A percentile compares a stretch with the other conserved stretches of the same genome.
phyloP scores from a whole-genome alignment of 2,329 filamentous ascomycete genomes.

The Keithomyces neogunnii region DNA sequence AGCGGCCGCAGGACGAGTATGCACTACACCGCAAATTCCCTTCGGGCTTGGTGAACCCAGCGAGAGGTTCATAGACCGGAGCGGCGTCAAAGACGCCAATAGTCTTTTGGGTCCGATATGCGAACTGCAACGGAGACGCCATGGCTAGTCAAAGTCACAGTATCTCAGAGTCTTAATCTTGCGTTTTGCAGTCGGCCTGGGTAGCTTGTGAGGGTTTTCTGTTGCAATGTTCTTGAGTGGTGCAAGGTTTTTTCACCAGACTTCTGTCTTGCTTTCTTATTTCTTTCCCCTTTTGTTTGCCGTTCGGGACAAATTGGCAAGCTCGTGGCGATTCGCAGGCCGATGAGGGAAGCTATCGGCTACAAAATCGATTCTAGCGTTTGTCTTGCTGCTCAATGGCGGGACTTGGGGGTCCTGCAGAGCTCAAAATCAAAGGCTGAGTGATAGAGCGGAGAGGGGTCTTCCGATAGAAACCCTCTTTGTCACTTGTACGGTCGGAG shows the following conservation, averaged over 20 bases:
- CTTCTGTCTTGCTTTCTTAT: conserved; percentile 2
- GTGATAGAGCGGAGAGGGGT: neutral
- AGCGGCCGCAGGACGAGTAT: conserved; percentile 93
- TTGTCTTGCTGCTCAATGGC: neutral
- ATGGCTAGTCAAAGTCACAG: conserved; percentile 93
- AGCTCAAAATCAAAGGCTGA: neutral
- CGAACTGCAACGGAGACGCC: conserved; percentile 89
- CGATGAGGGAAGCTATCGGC: neutral
- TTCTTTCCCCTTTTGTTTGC: neutral
- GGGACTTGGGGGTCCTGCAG: neutral
- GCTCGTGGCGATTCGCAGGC: neutral
- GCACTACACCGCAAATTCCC: conserved; percentile 90
- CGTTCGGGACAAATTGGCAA: neutral
- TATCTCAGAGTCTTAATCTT: conserved; percentile 16
- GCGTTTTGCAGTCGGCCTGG: conserved; percentile 15
- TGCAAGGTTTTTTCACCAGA: conserved; percentile 2
- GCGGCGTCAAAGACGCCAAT: conserved; percentile 90
- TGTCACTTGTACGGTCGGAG: conserved; percentile 2
- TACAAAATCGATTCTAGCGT: neutral
- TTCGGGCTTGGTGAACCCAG: conserved; percentile 80
- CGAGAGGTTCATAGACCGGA: conserved; percentile 75
- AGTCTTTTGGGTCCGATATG: conserved; percentile 93
- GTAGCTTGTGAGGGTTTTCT: conserved; percentile 1
- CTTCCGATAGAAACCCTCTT: neutral
- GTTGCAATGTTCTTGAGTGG: conserved; percentile 15